Evolutionary conservation across 1,139 yeast species (phyloP), one percentile per base, ranked within the genome.

Genomic region (Hansenula lynferdii): DNA sequence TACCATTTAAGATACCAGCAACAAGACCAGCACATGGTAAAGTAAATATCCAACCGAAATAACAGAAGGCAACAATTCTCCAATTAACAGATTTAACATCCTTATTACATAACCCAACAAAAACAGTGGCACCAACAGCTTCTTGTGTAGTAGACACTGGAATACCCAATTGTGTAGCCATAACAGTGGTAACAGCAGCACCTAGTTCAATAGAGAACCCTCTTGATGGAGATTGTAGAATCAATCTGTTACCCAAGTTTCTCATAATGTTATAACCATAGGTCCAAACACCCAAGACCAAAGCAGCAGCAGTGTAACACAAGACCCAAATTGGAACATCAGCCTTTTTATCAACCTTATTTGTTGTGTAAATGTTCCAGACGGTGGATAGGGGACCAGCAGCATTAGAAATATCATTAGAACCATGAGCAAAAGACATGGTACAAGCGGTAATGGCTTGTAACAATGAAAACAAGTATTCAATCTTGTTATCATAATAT

Each of bases 341-440:
- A 23, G 83, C 63, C 57, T 79, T 75, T 5, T 59, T 37, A 14
- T 64, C 62, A 32, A 68, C 66, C 6, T 65, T 56, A 55, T 79
- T 78, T 34, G 77, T 61, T 14, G 60, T 61, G 87, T 89, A 83
- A 18, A 79, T 69, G 38, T 70, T 61, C 57, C 79, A 83, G 25
- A 82, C 74, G 20, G 89, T 72, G 28, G 89, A 65, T 52, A 81
- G 68, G 25, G 92, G 92, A 49, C 87, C 92, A 27, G 85, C 76
- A 30, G 92, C 90, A 53, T 83, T 83, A 37, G 90, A 73, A 49
- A 84, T 80, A 63, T 83, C 94, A 57, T 83, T 84, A 32, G 92
- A 81, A 45, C 94, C 87, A 55, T 83, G 94, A 15, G 90, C 86
- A 60, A 83, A 81, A 5, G 90, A 81, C 81, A 82, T 82, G 44